Base-by-base conservation (phyloP, 768 basidiomycete genomes). In the Pluteus cervinus region DNA sequence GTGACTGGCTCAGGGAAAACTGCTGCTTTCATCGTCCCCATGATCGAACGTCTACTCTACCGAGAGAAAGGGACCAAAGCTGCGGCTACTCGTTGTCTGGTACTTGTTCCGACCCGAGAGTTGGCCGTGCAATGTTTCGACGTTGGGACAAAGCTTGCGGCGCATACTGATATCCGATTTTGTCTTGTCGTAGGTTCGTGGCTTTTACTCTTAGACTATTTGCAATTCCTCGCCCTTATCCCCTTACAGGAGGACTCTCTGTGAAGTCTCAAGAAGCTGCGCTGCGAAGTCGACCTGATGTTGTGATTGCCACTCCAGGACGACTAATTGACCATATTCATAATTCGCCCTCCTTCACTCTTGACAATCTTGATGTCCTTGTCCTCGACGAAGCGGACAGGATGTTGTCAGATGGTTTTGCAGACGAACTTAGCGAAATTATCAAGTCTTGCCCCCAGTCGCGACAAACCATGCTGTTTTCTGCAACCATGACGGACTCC, bases 1-100 rank as follows among this genome's bases (percentile, higher is more conserved):
- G 88, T 94, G 12, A 99, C 96, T 12, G 96, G 96, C 43, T 96
- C 92, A 4, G 96, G 96, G 42, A 99, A 99, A 68, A 99, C 96
- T 1, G 94, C 91, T 7, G 96, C 96, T 2, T 99, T 98, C 63
- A 83, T 86, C 52, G 81, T 98, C 42, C 96, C 96, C 26, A 85
- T 93, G 63, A 60, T 93, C 34, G 96, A 99, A 58, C 83, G 96
- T 40, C 68, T 99, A 21, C 61, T 93, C 37, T 98, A 93, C 54
- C 76, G 96, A 39, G 92, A 97, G 46, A 82, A 86, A 47, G 85
- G 88, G 12, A 87, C 81, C 55, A 85, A 81, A 46, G 81, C 86
- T 11, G 85, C 88, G 14, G 85, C 84, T 21, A 90, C 84, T 0
- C 71, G 96, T 37, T 97, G 96, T 55, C 75, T 99, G 25, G 72